Percentiles rank a stretch among this genome's conserved stretches.
These are phyloP conservation scores for Acidiella bohemica DNA, from an alignment of 495 filamentous ascomycete species.

Conservation along the genomic window DNA sequence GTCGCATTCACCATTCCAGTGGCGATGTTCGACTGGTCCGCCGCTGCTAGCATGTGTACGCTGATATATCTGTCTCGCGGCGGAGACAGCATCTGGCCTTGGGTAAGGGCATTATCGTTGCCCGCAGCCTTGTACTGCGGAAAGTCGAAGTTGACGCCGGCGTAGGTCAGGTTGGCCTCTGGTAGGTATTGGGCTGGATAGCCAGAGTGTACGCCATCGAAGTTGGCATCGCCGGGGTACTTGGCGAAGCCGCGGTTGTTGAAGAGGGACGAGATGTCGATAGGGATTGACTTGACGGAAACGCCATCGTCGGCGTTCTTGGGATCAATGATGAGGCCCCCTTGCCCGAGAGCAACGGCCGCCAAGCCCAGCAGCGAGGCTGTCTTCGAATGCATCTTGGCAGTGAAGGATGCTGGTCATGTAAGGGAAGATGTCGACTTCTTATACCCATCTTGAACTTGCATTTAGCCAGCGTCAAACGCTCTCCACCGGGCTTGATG, in stretches of 20 bases:
- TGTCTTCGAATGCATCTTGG: background rate
- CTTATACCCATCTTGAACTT: too few species aligned
- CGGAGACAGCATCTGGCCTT: constrained; percentile 32
- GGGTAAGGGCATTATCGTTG: constrained; percentile 34
- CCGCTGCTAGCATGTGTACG: constrained; percentile 36
- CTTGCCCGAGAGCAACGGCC: constrained; percentile 3
- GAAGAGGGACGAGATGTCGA: constrained; percentile 11
- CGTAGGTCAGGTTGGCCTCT: constrained; percentile 29
- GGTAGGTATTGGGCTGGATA: constrained; percentile 35
- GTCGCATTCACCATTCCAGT: constrained; percentile 35
- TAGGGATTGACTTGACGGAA: constrained; percentile 2
- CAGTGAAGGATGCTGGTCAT: background rate
- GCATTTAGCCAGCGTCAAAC: too few species aligned
- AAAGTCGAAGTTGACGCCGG: constrained; percentile 35
- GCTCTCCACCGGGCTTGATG: too few species aligned
- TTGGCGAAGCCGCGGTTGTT: constrained; percentile 19
- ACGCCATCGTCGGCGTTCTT: constrained; percentile 13
- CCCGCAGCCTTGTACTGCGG: constrained; percentile 33
- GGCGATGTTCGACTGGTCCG: constrained; percentile 33
- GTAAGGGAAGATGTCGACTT: background rate
- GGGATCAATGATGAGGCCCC: constrained; percentile 13
- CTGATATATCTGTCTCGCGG: constrained; percentile 31
- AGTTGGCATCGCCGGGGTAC: constrained; percentile 16
- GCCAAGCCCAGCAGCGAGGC: background rate
- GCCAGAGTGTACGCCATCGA: constrained; percentile 13